Conservation (phyloP, 768 basidiomycete species). For the Mycena pura region DNA sequence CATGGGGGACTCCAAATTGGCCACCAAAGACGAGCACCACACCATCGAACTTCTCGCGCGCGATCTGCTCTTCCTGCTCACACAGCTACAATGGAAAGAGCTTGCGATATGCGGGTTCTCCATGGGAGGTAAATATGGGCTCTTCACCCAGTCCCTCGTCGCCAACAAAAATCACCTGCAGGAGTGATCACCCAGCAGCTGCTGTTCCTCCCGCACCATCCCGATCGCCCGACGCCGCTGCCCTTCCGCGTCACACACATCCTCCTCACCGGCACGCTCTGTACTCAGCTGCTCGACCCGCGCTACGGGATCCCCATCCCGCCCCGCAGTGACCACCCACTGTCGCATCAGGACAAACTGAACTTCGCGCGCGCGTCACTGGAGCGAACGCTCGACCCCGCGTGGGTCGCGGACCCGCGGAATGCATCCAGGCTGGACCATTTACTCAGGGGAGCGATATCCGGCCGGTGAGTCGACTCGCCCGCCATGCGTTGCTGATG, state of each 20-base stretch:
- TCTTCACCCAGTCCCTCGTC: not conserved
- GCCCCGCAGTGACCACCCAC: conserved; percentile 29
- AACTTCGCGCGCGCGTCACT: conserved; percentile 37
- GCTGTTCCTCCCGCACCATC: conserved; percentile 48
- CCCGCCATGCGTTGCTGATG: too few species aligned
- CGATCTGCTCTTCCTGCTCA: conserved; percentile 49
- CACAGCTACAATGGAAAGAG: conserved; percentile 46
- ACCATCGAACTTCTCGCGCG: conserved; percentile 54
- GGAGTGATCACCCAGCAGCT: conserved; percentile 53
- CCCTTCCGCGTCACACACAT: conserved; percentile 50
- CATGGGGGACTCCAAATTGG: conserved; percentile 51
- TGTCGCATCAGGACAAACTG: conserved; percentile 38
- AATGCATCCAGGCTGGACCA: conserved; percentile 35
- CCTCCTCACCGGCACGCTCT: conserved; percentile 44
- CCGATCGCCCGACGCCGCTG: conserved; percentile 39
- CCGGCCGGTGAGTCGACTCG: conserved; percentile 30
- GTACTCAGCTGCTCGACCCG: conserved; percentile 27
- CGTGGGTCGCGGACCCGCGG: conserved; percentile 40
- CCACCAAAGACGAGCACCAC: conserved; percentile 41
- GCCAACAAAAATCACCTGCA: conserved; percentile 17
- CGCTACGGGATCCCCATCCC: conserved; percentile 34
- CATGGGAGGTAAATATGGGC: conserved; percentile 50
- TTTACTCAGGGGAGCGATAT: conserved; percentile 32
- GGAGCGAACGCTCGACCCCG: conserved; percentile 40
- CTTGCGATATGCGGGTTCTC: conserved; percentile 56